phyloP scores from a whole-genome alignment of 2,329 filamentous ascomycete genomes.

The Metarhizium robertsii region DNA sequence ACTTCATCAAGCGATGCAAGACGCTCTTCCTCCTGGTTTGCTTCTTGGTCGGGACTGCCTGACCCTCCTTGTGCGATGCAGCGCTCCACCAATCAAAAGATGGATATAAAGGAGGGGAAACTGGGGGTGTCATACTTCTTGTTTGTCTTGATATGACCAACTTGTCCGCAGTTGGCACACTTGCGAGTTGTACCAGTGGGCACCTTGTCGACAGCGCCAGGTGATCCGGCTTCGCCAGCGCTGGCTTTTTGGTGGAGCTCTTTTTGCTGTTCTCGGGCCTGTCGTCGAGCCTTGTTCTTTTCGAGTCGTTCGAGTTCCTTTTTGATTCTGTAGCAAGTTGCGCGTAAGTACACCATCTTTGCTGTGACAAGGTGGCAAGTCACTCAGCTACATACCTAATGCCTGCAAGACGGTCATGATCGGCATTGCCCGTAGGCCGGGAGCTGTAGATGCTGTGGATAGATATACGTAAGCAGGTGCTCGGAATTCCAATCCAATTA shows the following conservation, averaged over 20 bases:
- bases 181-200: slow-evolving; percentile 69
- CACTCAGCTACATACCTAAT: slow-evolving; percentile 23
- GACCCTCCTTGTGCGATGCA: slow-evolving; percentile 8
- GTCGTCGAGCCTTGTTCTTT: slow-evolving; percentile 83
- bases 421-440: slow-evolving; percentile 39
- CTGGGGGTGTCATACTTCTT: slow-evolving; percentile 63
- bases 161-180: slow-evolving; percentile 94
- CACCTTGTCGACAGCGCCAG: slow-evolving; percentile 41
- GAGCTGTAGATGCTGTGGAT: slow-evolving; percentile 39
- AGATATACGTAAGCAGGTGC: slow-evolving; percentile 29
- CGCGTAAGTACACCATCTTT: background rate
- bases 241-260: slow-evolving; percentile 42
- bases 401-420: slow-evolving; percentile 38
- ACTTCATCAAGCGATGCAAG: slow-evolving; percentile 13
- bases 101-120: slow-evolving; percentile 17
- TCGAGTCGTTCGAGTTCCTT: slow-evolving; percentile 73
- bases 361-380: background rate
- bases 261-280: slow-evolving; percentile 86
- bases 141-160: slow-evolving; percentile 98
- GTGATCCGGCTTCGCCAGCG: slow-evolving; percentile 38
- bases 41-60: slow-evolving; percentile 1
- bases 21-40: slow-evolving; percentile 10
- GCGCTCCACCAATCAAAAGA: slow-evolving; percentile 25
- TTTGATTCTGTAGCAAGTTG: slow-evolving; percentile 24
- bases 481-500: slow-evolving; percentile 24